Conservation (phyloP, 495 filamentous ascomycete species). For the Amphirosellinia nigrospora region DNA sequence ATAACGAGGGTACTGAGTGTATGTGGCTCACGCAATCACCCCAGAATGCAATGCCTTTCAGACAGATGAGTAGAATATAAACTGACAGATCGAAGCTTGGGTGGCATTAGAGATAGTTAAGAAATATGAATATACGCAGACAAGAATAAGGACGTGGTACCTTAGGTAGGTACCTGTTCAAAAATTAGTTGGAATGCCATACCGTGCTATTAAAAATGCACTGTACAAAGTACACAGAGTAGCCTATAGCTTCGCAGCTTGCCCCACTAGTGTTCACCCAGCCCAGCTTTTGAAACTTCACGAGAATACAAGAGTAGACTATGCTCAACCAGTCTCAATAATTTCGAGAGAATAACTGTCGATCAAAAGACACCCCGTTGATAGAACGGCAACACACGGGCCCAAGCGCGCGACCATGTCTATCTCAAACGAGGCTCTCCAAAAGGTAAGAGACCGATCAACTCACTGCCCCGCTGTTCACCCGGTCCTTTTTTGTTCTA, state of each 20-base stretch:
- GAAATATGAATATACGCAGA: neutral
- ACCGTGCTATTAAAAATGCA: neutral
- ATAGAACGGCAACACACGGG: neutral
- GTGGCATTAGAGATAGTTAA: neutral
- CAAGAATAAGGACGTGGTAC: no score
- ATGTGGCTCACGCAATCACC: neutral
- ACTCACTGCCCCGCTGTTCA: neutral
- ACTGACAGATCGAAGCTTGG: neutral
- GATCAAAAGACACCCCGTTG: neutral
- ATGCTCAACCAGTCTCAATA: neutral
- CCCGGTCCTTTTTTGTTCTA: no score
- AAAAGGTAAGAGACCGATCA: conserved; percentile 73
- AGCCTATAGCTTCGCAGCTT: neutral
- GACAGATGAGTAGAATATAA: neutral
- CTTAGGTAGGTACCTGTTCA: neutral
- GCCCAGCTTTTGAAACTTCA: conserved; percentile 13
- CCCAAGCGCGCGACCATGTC: conserved; percentile 67
- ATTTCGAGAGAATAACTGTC: neutral
- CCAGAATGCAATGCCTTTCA: neutral
- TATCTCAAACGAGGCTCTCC: conserved; percentile 91
- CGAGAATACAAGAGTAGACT: neutral
- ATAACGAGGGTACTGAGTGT: neutral
- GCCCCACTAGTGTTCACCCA: neutral
- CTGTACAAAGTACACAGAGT: neutral
- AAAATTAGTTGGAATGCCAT: neutral